phyloP scores from a whole-genome alignment of 176 grass and related monocot species.

The Metroxylon sagu region DNA sequence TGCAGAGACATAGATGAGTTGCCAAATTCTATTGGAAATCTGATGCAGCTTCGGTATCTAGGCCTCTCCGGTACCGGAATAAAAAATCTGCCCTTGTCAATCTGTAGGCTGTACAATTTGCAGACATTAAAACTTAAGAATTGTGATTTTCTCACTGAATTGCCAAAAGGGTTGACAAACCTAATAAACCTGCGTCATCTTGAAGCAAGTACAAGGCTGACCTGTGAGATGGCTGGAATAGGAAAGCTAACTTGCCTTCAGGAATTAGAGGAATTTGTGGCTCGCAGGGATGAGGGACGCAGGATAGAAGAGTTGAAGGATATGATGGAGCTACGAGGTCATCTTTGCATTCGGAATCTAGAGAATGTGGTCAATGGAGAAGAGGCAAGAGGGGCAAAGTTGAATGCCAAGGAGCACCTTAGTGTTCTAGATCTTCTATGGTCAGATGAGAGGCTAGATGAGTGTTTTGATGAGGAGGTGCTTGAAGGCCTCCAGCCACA shows the following conservation, averaged over 20 bases:
- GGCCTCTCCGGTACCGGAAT: too few species aligned
- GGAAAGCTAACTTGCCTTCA: constrained; percentile 55
- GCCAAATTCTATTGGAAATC: too few species aligned
- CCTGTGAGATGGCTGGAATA: constrained; percentile 32
- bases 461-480: too few species aligned
- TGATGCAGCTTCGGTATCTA: too few species aligned
- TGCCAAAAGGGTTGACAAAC: constrained; percentile 40
- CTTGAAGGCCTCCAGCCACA: too few species aligned
- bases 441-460: too few species aligned
- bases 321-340: constrained; percentile 47
- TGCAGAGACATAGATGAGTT: too few species aligned
- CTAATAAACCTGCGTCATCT: constrained; percentile 57
- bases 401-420: too few species aligned
- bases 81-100: too few species aligned
- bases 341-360: constrained; percentile 51
- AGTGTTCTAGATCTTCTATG: too few species aligned
- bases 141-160: constrained; percentile 36
- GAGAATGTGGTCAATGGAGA: constrained; percentile 35
- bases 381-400: too few species aligned
- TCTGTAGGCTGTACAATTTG: constrained; percentile 46
- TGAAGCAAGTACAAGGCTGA: constrained; percentile 22
- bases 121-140: constrained; percentile 43
- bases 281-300: constrained; percentile 20
- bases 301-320: constrained; percentile 46
- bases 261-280: constrained; percentile 54